Evolutionary conservation across 2,329 filamentous ascomycete species (phyloP).

Genomic region (Monilinia laxa): DNA sequence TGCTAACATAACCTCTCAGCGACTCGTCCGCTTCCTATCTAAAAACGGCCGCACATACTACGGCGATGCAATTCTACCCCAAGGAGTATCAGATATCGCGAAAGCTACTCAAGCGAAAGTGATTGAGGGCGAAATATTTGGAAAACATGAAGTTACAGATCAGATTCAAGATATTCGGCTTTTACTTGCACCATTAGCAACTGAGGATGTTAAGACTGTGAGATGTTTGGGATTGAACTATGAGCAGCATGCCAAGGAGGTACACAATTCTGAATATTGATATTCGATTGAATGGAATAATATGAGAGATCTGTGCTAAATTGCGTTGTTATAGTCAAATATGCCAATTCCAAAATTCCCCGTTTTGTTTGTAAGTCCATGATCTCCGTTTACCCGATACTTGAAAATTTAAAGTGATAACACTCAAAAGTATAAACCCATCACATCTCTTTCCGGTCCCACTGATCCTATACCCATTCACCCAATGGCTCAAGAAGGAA

Average conservation of each 20-base stretch:
- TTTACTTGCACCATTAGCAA: conserved; percentile 63
- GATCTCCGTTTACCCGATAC: conserved; percentile 16
- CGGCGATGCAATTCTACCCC: conserved; percentile 69
- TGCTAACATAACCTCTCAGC: conserved; percentile 45
- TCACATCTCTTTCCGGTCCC: conserved; percentile 64
- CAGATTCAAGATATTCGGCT: conserved; percentile 55
- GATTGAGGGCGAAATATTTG: conserved; percentile 66
- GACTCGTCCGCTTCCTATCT: conserved; percentile 71
- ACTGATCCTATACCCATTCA: conserved; percentile 66
- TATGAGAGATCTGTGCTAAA: not conserved
- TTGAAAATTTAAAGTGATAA: not conserved
- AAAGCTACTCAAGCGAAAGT: conserved; percentile 61
- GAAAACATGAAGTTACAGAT: conserved; percentile 62
- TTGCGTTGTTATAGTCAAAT: conserved; percentile 48
- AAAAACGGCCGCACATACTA: conserved; percentile 69
- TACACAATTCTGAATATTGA: conserved; percentile 31
- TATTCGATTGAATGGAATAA: not conserved
- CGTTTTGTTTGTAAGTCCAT: conserved; percentile 57
- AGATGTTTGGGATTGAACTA: conserved; percentile 73
- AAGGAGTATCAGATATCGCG: conserved; percentile 58
- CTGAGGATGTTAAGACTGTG: conserved; percentile 63
- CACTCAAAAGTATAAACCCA: conserved; percentile 56
- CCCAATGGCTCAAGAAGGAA: conserved; percentile 60
- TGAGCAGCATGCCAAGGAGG: conserved; percentile 67
- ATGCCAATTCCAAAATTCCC: conserved; percentile 70